Evolutionary conservation across 495 filamentous ascomycete genomes (phyloP), one percentile per base, ranked within the genome.

Genomic region (Penicillium coprophilum): DNA sequence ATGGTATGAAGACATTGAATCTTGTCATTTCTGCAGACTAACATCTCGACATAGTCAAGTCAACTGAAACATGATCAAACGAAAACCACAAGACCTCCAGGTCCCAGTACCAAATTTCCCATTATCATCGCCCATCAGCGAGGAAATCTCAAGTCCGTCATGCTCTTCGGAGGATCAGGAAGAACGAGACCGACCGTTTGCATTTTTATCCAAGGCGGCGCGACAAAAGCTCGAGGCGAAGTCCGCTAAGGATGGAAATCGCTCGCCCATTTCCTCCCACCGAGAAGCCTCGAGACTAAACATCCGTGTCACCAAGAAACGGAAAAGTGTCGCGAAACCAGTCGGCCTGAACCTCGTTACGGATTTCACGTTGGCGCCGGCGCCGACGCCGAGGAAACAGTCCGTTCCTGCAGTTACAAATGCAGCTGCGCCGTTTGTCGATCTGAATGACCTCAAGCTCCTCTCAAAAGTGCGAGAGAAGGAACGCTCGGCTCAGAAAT

Each of bases 321-420:
- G 81, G 31, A 68, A 67, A 58, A 63, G 59, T 36, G 40, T 48
- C 54, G 77, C 74, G 32, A 68, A 71, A 62, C 82, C 81, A 11
- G 53, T 71, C 3, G 87, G 86, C 4, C 77, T 91, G 65, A 89
- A 81, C 59, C 61, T 92, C 5, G 79, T 88, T 9, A 90, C 88
- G 5, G 71, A 78, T 46, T 76, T 80, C 45, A 69, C 72, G 3
- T 60, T 59, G 15, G 34, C 71, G 2, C 41, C 54, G 20, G 45
- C 63, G 31, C 47, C 66, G 0, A 31, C 63, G 31, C 40, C 20
- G 20, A 46, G 41, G 31, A 49, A 44, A 27, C 39, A n/a, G 17
- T 21, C 17, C 1, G 12, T 39, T 15, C 17, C 38, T 2, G 15
- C 52, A 46, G 13, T 44, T 20, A 27, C 50, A 20, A 56, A 57